A percentile compares a stretch with the other conserved stretches of the same genome.
phyloP scores from a whole-genome alignment of 495 filamentous ascomycete genomes.

The Monascus purpureus region DNA sequence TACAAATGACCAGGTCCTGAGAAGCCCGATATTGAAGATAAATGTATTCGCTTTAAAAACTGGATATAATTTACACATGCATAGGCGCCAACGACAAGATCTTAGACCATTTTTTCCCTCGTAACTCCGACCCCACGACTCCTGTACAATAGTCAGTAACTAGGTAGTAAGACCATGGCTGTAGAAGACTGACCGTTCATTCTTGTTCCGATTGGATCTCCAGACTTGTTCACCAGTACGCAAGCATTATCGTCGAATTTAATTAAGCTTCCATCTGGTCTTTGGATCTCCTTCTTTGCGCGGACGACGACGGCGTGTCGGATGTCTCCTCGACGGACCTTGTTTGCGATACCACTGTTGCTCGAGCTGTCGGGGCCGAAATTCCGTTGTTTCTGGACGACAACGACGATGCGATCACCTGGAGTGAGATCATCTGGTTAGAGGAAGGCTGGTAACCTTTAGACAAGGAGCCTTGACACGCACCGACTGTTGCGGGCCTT shows the following conservation, averaged over 20 bases:
- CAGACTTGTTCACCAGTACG: slow-evolving; percentile 91
- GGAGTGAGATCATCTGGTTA: background rate
- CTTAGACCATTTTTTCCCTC: slow-evolving; percentile 88
- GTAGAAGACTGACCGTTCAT: slow-evolving; percentile 52
- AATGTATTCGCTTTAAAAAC: slow-evolving; percentile 19
- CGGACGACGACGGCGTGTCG: slow-evolving; percentile 92
- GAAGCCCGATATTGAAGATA: slow-evolving; percentile 11
- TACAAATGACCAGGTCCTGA: background rate
- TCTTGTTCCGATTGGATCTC: slow-evolving; percentile 86
- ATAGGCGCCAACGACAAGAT: slow-evolving; percentile 91
- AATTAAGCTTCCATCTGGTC: slow-evolving; percentile 77
- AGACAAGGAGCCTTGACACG: slow-evolving; percentile 10
- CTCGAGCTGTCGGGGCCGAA: slow-evolving; percentile 50
- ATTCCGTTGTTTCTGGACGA: slow-evolving; percentile 87
- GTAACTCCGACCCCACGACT: slow-evolving; percentile 74
- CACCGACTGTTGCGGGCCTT: slow-evolving; percentile 80
- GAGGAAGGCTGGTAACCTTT: background rate
- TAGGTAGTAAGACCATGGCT: background rate
- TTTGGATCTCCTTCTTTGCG: slow-evolving; percentile 70
- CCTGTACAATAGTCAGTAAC: slow-evolving; percentile 31
- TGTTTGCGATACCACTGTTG: slow-evolving; percentile 56
- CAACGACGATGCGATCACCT: slow-evolving; percentile 96
- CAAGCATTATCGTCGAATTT: slow-evolving; percentile 97
- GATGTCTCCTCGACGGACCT: slow-evolving; percentile 93
- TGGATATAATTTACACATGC: slow-evolving; percentile 53